Evolutionary conservation across 1,139 yeast genomes (phyloP).

Genomic region (Saccharomycopsis hybrid): DNA sequence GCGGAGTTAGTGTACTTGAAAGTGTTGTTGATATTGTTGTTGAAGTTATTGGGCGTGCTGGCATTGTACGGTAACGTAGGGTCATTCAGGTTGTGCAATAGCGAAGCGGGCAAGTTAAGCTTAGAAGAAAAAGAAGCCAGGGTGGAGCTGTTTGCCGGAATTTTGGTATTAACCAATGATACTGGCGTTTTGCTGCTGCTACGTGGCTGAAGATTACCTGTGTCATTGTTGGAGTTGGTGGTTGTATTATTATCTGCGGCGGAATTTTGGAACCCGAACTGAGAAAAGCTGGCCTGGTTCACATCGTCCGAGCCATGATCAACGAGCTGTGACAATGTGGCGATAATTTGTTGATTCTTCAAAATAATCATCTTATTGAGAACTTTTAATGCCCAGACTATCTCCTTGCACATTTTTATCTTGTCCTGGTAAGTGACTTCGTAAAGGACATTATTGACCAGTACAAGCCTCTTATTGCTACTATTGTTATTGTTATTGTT

Average conservation of each 20-base stretch:
- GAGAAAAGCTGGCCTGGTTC: conserved; percentile 43
- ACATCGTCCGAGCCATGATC: conserved; percentile 55
- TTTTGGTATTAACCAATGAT: too few relatives aligned
- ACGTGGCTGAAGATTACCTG: too few relatives aligned
- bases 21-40: not conserved
- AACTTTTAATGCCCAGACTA: conserved; percentile 58
- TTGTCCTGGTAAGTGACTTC: conserved; percentile 35
- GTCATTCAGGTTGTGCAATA: too few relatives aligned
- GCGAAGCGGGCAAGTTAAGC: too few relatives aligned
- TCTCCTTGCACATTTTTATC: conserved; percentile 55
- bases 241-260: conserved; percentile 22
- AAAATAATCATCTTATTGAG: conserved; percentile 46
- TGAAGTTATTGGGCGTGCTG: conserved; percentile 22
- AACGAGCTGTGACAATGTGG: conserved; percentile 33
- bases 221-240: too few relatives aligned
- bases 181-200: too few relatives aligned
- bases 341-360: conserved; percentile 38
- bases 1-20: too few relatives aligned
- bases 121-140: too few relatives aligned
- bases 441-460: conserved; percentile 5
- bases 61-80: conserved; percentile 24
- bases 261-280: conserved; percentile 35
- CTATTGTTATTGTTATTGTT: conserved; percentile 24
- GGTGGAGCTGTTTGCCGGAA: too few relatives aligned
- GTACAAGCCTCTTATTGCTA: conserved; percentile 25